Percentiles rank a stretch among this genome's conserved stretches.
Evolutionary conservation across 2,329 filamentous ascomycete species (phyloP).

Genomic region (Cercospora zeina): DNA sequence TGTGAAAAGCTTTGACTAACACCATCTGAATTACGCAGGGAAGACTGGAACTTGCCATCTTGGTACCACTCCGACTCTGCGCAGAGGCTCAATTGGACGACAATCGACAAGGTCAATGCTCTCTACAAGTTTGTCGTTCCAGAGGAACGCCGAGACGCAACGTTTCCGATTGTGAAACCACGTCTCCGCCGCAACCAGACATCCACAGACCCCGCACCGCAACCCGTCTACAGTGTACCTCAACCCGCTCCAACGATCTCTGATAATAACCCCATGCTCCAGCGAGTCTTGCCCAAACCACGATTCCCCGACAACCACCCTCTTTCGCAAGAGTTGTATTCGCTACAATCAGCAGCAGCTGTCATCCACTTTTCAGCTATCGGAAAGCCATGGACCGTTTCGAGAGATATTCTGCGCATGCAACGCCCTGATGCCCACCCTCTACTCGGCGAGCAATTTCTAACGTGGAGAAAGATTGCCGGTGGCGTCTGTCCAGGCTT

Average conservation of each 20-base stretch:
- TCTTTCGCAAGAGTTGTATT: conserved; percentile 27
- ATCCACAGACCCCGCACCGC: neutral
- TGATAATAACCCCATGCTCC: neutral
- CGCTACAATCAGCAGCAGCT: conserved; percentile 27
- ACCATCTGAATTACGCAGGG: conserved; percentile 5
- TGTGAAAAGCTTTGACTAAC: neutral
- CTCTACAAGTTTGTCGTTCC: conserved; percentile 1
- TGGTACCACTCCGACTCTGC: conserved; percentile 31
- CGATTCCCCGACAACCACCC: conserved; percentile 28
- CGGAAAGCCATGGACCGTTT: conserved; percentile 35
- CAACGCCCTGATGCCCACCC: conserved; percentile 33
- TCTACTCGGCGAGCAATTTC: conserved; percentile 33
- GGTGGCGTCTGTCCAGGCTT: conserved; percentile 15
- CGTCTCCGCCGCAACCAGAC: neutral
- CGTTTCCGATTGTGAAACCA: neutral
- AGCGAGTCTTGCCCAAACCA: neutral
- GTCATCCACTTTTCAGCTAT: conserved; percentile 37
- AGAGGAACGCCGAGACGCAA: neutral
- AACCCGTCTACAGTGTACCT: neutral
- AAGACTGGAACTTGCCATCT: conserved; percentile 38
- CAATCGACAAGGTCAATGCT: conserved; percentile 24
- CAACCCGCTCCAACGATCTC: neutral
- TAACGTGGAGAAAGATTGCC: conserved; percentile 32
- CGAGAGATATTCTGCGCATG: conserved; percentile 12
- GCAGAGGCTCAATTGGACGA: conserved; percentile 23